Conservation (phyloP, 805 yeast genomes). For the Yamadazyma ubonensis region DNA sequence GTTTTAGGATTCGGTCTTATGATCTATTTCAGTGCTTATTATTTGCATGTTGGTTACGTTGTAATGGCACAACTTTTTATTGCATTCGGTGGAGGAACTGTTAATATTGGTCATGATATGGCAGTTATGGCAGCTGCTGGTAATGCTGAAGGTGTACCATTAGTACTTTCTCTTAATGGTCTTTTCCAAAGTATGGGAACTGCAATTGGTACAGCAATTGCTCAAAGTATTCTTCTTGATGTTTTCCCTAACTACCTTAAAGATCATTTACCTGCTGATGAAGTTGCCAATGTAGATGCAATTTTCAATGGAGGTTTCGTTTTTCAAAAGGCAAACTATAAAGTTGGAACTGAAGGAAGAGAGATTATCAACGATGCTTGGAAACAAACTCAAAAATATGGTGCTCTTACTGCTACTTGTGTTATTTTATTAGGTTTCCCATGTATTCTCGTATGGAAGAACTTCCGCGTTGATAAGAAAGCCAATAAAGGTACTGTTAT, state of each 20-base stretch:
- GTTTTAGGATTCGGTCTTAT: conserved; percentile 7
- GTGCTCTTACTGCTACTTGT: conserved; percentile 23
- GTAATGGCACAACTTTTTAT: conserved; percentile 8
- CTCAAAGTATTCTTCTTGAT: conserved; percentile 14
- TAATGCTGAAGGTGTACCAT: conserved; percentile 12
- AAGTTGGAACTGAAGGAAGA: conserved; percentile 22
- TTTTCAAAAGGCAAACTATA: conserved; percentile 19
- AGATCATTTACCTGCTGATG: conserved; percentile 23
- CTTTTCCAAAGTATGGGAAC: conserved; percentile 14
- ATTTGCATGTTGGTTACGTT: conserved; percentile 6
- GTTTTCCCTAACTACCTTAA: conserved; percentile 24
- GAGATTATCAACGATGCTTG: conserved; percentile 25
- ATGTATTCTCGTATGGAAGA: conserved; percentile 25
- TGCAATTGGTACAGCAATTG: conserved; percentile 13
- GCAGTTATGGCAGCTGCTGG: conserved; percentile 26
- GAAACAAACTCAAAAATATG: conserved; percentile 21
- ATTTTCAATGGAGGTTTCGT: conserved; percentile 21
- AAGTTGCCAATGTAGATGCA: conserved; percentile 12
- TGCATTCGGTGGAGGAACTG: conserved; percentile 11
- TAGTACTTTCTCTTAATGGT: conserved; percentile 13
- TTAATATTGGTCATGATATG: conserved; percentile 17
- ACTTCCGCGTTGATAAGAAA: conserved; percentile 21
- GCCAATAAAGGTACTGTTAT: conserved; percentile 12
- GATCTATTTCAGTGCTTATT: conserved; percentile 8
- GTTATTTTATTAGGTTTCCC: conserved; percentile 22